phyloP scores from a whole-genome alignment of 73 alveolate genomes.

The Paramecium sexaurelia region DNA sequence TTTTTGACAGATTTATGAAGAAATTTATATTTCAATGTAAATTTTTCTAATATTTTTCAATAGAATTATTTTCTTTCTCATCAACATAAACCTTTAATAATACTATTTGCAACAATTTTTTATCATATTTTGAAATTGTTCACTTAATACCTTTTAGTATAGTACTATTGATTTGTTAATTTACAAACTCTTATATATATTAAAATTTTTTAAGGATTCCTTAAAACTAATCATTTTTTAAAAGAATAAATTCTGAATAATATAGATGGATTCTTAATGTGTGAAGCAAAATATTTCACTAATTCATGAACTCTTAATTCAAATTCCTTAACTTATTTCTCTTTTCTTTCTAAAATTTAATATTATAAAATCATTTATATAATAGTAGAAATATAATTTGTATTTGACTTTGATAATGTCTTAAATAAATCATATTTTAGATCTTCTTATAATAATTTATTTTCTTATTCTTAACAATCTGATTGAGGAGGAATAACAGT shows the following conservation, averaged over 20 bases:
- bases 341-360: not conserved
- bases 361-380: not conserved
- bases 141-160: not conserved
- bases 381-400: not conserved
- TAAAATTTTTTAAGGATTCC: conserved; percentile 5
- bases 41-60: not conserved
- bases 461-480: not conserved
- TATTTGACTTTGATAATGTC: not conserved
- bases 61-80: conserved; percentile 7
- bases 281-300: not conserved
- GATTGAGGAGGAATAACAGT: conserved; percentile 21
- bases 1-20: not conserved
- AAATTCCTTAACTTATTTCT: conserved; percentile 17
- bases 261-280: not conserved
- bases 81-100: not conserved
- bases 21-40: not conserved
- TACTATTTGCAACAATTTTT: not conserved
- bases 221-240: not conserved
- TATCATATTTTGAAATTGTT: not conserved
- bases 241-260: not conserved
- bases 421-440: not conserved
- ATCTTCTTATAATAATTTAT: not conserved
- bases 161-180: not conserved
- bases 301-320: conserved; percentile 27
- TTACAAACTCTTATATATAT: not conserved